A percentile compares a stretch with the other conserved stretches of the same genome.
Evolutionary conservation across 306 rosid genomes (phyloP).

Genomic region (Styphnolobium japonicum): DNA sequence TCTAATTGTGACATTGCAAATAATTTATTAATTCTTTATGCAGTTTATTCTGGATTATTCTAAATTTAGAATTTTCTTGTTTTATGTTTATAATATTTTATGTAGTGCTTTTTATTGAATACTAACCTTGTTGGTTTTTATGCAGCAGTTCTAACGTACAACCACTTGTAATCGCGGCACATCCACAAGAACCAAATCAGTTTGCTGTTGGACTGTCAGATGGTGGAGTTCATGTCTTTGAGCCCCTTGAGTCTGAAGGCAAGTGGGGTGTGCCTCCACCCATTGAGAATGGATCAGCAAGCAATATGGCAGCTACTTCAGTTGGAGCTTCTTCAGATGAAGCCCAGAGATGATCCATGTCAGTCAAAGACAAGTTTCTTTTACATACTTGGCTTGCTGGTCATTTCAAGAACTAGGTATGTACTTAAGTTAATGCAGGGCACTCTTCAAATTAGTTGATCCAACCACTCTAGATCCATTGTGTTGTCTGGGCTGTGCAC

Average conservation of each 20-base stretch:
- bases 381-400: constrained; percentile 50
- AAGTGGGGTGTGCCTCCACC: constrained; percentile 97
- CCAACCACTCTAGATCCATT: neutral
- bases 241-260: constrained; percentile 93
- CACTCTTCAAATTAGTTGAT: neutral
- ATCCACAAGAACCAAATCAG: constrained; percentile 95
- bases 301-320: constrained; percentile 56
- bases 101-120: neutral
- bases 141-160: constrained; percentile 68
- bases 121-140: constrained; percentile 11
- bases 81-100: neutral
- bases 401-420: constrained; percentile 31
- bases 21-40: neutral
- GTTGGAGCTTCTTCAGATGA: constrained; percentile 89
- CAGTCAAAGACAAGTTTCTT: constrained; percentile 67
- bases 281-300: constrained; percentile 80
- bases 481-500: neutral
- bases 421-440: constrained; percentile 25
- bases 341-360: constrained; percentile 65
- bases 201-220: constrained; percentile 90
- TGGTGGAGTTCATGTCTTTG: constrained; percentile 89
- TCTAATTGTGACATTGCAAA: neutral
- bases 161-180: constrained; percentile 92
- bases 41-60: neutral
- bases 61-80: neutral